Base-by-base conservation (phyloP, 2,329 filamentous ascomycete species). In the Capronia coronata region DNA sequence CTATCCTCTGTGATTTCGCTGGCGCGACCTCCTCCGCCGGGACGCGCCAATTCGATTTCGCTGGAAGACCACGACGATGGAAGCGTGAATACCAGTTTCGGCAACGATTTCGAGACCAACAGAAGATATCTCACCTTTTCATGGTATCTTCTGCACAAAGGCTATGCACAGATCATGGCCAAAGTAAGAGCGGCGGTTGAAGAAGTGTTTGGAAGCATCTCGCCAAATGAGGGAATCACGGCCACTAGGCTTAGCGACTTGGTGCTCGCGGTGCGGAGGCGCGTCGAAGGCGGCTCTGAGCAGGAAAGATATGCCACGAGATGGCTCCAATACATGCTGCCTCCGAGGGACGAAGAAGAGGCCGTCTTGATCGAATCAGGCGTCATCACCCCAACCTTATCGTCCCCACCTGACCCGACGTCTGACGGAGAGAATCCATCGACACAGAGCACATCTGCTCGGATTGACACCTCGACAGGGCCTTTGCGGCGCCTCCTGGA, bases 41-140 rank as follows among this genome's bases (percentile, higher is more conserved):
- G 48, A 11, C 48, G 52, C 37, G 48, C 47, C 8, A 57, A 57
- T 39, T 60, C 58, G 21, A 98, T 98, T 65, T 90, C 78, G 61
- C 77, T 97, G 14, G 89, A 96, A 71, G 93, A 97, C 67, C 83
- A 94, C 63, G 91, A 96, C 64, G 90, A 96, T 65, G 87, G 93
- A 64, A 84, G 85, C 62, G 86, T 91, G 46, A 85, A 90, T 61
- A 78, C 82, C 2, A 56, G 51, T 22, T 89, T 94, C 64, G 89
- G 89, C 38, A 91, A 86, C 67, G 93, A 98, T 67, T 96, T 95
- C 60, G 90, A 96, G 67, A 94, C 89, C 27, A 98, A 98, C 68
- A 79, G 90, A 60, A 86, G 87, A 63, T 98, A 97, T 64, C 75
- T 98, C 42, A 94, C 90, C 34, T 94, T 97, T 67, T 95, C 88